Conservation (phyloP, 2,329 filamentous ascomycete genomes). For the Corynespora cassiicola region DNA sequence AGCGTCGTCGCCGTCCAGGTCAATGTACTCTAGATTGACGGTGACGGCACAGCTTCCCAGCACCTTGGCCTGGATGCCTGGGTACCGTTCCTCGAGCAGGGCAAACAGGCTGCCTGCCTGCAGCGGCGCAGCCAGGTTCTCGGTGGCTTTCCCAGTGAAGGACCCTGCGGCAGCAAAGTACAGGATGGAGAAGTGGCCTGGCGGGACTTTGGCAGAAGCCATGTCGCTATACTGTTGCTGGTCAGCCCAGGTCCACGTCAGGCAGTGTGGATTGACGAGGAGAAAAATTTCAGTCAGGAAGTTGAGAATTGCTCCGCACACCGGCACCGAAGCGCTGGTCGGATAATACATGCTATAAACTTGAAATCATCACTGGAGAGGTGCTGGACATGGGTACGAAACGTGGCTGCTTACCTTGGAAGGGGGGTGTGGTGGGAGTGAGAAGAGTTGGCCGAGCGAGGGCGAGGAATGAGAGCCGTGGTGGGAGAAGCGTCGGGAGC, state of each 20-base stretch:
- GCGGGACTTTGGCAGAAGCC: constrained; percentile 56
- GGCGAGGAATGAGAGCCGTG: constrained; percentile 13
- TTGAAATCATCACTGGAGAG: constrained; percentile 43
- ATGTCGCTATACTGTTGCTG: constrained; percentile 28
- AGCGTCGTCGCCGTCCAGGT: constrained; percentile 64
- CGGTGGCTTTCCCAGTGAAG: constrained; percentile 72
- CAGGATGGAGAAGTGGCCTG: constrained; percentile 76
- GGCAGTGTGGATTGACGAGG: neutral
- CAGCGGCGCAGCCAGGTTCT: constrained; percentile 71
- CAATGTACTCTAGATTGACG: constrained; percentile 81
- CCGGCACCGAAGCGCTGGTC: constrained; percentile 38
- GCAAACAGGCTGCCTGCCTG: constrained; percentile 68
- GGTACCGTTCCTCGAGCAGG: constrained; percentile 72
- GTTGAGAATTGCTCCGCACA: constrained; percentile 39
- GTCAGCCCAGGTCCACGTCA: constrained; percentile 19
- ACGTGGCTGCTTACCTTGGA: constrained; percentile 5
- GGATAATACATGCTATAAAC: constrained; percentile 59
- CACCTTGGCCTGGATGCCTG: constrained; percentile 72
- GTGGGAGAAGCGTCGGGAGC: constrained; percentile 11
- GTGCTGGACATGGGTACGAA: constrained; percentile 1
- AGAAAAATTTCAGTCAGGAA: constrained; percentile 35
- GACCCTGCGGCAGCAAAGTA: constrained; percentile 82
- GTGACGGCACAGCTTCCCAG: constrained; percentile 78
- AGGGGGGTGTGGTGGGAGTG: neutral
- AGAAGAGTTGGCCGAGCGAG: constrained; percentile 1